Evolutionary conservation across 768 basidiomycete genomes (phyloP).

Genomic region (Russula ochroleuca): DNA sequence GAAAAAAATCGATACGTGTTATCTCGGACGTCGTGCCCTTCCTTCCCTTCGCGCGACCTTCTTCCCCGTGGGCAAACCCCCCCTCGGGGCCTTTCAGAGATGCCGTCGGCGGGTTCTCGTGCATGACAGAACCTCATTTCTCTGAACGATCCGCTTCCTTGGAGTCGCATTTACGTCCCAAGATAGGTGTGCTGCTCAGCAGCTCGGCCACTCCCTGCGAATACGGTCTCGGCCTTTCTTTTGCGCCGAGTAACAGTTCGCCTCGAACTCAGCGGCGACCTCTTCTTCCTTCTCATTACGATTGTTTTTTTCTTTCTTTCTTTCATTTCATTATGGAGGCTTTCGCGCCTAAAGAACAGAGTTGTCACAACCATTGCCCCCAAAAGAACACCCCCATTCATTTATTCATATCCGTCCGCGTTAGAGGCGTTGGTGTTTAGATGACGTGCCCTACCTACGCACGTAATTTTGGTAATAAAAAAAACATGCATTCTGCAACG

Average conservation of each 20-base stretch:
- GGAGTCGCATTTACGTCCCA: conserved; percentile 24
- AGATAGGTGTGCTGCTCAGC: conserved; percentile 1
- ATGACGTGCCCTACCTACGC: conserved; percentile 3
- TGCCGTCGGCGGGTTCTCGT: conserved; percentile 17
- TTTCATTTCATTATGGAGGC: background rate
- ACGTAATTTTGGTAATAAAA: conserved; percentile 2
- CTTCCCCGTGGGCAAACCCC: background rate
- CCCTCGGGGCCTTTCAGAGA: conserved; percentile 14
- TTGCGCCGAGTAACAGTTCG: background rate
- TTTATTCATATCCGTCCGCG: conserved; percentile 23
- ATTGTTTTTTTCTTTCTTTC: background rate
- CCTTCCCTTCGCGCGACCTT: conserved; percentile 5
- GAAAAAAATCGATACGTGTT: background rate
- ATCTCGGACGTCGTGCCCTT: background rate
- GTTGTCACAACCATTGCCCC: conserved; percentile 1
- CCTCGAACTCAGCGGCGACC: conserved; percentile 6
- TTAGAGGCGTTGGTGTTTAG: background rate
- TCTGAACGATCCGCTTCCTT: conserved; percentile 21
- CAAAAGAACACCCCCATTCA: background rate
- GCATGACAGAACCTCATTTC: conserved; percentile 18
- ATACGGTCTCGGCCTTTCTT: conserved; percentile 5
- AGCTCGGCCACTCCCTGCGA: background rate
- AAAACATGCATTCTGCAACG: conserved; percentile 8
- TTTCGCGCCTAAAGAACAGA: background rate
- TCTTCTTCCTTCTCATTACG: conserved; percentile 7